These are phyloP conservation scores for Alternaria gansuensis DNA, from an alignment of 2,329 filamentous ascomycete species.

Conservation along the genomic window DNA sequence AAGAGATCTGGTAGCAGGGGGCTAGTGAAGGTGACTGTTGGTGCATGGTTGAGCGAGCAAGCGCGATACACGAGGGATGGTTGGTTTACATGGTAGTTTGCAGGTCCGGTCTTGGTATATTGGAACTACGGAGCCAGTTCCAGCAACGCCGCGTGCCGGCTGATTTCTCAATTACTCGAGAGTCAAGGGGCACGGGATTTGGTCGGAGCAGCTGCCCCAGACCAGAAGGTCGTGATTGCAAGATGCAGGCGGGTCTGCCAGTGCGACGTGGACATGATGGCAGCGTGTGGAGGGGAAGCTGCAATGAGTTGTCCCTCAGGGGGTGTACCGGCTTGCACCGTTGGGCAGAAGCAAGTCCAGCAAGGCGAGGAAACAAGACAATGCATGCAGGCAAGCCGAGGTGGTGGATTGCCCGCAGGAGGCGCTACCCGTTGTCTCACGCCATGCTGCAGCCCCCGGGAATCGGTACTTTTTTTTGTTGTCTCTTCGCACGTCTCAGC, in stretches of 20 bases:
- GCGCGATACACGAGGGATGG: slow-evolving; percentile 1
- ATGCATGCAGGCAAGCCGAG: slow-evolving; percentile 17
- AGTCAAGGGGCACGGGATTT: neutral
- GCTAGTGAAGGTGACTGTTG: slow-evolving; percentile 2
- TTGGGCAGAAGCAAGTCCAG: neutral
- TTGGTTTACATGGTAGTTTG: neutral
- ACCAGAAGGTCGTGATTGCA: slow-evolving; percentile 1
- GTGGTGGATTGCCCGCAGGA: slow-evolving; percentile 9
- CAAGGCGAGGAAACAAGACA: neutral
- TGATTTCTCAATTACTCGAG: neutral
- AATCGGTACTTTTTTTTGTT: slow-evolving; percentile 1
- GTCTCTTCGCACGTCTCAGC: neutral
- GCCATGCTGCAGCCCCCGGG: slow-evolving; percentile 8
- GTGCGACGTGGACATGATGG: neutral
- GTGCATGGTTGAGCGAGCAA: slow-evolving; percentile 6
- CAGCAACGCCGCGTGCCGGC: neutral
- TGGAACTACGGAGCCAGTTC: neutral
- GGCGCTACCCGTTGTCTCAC: slow-evolving; percentile 16
- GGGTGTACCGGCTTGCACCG: neutral
- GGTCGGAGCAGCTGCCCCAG: neutral
- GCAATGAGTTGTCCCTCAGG: slow-evolving; percentile 4
- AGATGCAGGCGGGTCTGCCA: neutral
- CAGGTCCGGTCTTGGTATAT: slow-evolving; percentile 5
- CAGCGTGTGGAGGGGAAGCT: neutral
- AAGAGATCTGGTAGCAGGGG: slow-evolving; percentile 1